Evolutionary conservation across 345 rosid genomes (phyloP).

Genomic region (Acer negundo): DNA sequence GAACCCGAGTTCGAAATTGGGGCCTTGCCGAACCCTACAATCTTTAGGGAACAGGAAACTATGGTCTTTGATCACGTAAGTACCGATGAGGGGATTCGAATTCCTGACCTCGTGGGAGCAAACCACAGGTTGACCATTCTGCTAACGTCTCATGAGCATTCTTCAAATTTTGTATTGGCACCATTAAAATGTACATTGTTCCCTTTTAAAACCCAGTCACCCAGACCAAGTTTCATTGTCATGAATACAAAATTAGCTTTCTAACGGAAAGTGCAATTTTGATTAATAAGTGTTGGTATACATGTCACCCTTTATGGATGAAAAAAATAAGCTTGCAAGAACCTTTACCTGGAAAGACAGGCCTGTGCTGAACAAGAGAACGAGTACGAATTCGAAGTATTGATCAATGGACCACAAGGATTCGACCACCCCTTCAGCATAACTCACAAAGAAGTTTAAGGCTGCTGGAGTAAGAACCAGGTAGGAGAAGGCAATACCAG

Average conservation of each 20-base stretch:
- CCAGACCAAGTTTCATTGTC: background rate
- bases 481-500: slow-evolving; percentile 87
- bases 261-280: background rate
- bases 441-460: slow-evolving; percentile 87
- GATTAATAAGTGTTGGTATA: background rate
- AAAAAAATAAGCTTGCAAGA: background rate
- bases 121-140: no score
- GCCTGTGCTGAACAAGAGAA: slow-evolving; percentile 99
- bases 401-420: slow-evolving; percentile 98
- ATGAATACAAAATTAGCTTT: background rate
- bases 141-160: no score
- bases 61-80: no score
- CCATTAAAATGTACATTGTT: background rate
- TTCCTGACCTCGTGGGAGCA: no score
- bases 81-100: no score
- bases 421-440: slow-evolving; percentile 97
- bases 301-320: background rate
- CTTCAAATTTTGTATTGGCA: no score
- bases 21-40: no score
- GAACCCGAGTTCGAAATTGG: no score
- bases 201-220: background rate
- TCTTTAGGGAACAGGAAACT: no score
- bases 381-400: slow-evolving; percentile 93
- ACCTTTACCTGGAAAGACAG: slow-evolving; percentile 85
- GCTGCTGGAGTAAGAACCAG: slow-evolving; percentile 90